phyloP scores from a whole-genome alignment of 192 early-diverging fungal species.

The Jimgerdemannia lactiflua region DNA sequence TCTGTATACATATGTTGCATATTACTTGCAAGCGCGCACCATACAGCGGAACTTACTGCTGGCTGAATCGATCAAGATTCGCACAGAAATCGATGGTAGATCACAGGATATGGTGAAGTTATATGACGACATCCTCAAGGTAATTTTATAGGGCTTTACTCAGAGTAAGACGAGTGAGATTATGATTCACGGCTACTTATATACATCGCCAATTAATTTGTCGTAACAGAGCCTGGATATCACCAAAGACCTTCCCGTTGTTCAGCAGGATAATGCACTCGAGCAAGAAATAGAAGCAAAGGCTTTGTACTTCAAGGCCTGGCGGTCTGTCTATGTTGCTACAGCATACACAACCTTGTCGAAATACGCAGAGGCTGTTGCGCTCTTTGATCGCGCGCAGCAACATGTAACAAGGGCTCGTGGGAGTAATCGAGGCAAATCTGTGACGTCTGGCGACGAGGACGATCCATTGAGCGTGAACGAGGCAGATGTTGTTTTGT shows the following conservation, averaged over 20 bases:
- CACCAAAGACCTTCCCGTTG: constrained; percentile 51
- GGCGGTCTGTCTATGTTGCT: constrained; percentile 49
- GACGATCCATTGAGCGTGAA: constrained; percentile 41
- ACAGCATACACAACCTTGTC: constrained; percentile 39
- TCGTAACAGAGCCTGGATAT: constrained; percentile 44
- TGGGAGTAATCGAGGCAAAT: constrained; percentile 17
- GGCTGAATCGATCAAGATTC: constrained; percentile 27
- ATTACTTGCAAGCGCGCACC: constrained; percentile 42
- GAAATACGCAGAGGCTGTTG: constrained; percentile 50
- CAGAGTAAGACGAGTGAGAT: background rate
- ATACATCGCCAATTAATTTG: constrained; percentile 3
- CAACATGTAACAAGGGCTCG: constrained; percentile 47
- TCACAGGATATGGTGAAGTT: constrained; percentile 63
- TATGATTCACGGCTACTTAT: background rate
- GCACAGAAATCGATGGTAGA: constrained; percentile 36
- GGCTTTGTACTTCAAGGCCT: constrained; percentile 51
- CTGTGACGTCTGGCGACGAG: constrained; percentile 13
- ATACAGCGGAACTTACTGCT: constrained; percentile 58
- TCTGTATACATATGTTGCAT: constrained; percentile 57
- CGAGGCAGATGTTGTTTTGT: constrained; percentile 27
- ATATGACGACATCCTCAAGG: constrained; percentile 62
- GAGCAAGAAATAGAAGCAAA: constrained; percentile 45
- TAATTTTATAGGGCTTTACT: constrained; percentile 7
- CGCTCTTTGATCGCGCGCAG: constrained; percentile 56
- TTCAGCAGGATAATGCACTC: constrained; percentile 42